Base-by-base conservation (phyloP, 495 filamentous ascomycete species). In the Tuber melanosporum region DNA sequence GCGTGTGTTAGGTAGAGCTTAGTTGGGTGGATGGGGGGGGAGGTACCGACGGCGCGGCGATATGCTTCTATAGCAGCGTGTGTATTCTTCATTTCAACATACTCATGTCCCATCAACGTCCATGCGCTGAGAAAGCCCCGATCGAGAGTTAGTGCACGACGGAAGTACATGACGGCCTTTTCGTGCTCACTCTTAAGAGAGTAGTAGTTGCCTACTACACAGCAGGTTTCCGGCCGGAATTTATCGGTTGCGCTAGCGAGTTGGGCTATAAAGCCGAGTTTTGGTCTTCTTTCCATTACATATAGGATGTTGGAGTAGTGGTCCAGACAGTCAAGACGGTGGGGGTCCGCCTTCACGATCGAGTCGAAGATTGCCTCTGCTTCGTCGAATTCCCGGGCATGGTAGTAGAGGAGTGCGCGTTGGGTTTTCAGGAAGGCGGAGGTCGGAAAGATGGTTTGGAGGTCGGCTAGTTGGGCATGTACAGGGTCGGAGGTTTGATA, bases 31-130 rank as follows among this genome's bases (percentile, higher is more conserved):
- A 46, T 15, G 43, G 19, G 19, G 22, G 42, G n/a, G 62, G 20
- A 73, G 20, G 41, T 74, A 81, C 79, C 79, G 7, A 99, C 96
- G 1, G 96, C 96, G 22, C 96, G 91, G 7, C 96, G 91, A 82
- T 99, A 99, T 15, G 92, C 94, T 84, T 99, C 96, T 77, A 99
- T 98, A 22, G 96, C 96, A 0, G 96, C 94, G 81, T 99, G 96
- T 0, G 96, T 99, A 82, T 99, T 99, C 82, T 98, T 99, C 86
- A 99, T 91, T 84, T 99, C 96, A 47, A 98, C 93, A 84, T 98
- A 99, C 83, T 99, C 96, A 83, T 98, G 96, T 14, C 96, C 96
- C 96, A 99, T 99, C 0, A 99, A 87, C 1, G 94, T 99, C 96
- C 96, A 99, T 20, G 96, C 96, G 7, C 93, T 95, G 45, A 97